Conservation (phyloP, 2,329 filamentous ascomycete species). For the Epichloe sibirici region DNA sequence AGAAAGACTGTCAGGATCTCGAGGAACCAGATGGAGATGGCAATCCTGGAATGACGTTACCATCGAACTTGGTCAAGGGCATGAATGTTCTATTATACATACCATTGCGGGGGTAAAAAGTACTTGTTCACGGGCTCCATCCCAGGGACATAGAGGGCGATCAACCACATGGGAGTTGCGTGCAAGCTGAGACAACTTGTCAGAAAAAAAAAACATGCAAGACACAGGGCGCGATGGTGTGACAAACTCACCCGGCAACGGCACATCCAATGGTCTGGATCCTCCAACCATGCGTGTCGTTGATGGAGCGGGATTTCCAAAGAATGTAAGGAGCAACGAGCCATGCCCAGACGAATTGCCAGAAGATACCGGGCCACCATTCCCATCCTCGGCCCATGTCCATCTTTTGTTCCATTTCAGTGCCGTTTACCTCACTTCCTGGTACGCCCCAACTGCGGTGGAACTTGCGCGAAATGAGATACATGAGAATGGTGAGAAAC, state of each 20-base stretch:
- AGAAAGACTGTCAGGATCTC: slow-evolving; percentile 51
- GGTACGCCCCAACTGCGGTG: slow-evolving; percentile 41
- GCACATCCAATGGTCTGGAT: slow-evolving; percentile 43
- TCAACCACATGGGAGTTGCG: slow-evolving; percentile 52
- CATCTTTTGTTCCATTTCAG: slow-evolving; percentile 32
- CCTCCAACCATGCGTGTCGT: slow-evolving; percentile 53
- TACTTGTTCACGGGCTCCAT: slow-evolving; percentile 27
- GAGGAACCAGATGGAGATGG: slow-evolving; percentile 45
- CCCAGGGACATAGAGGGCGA: slow-evolving; percentile 37
- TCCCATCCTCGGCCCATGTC: slow-evolving; percentile 44
- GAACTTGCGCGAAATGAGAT: slow-evolving; percentile 34
- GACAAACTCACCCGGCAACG: slow-evolving; percentile 25
- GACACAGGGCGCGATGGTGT: too few relatives aligned
- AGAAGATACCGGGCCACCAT: slow-evolving; percentile 51
- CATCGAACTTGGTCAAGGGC: slow-evolving; percentile 16
- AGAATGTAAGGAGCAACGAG: slow-evolving; percentile 28
- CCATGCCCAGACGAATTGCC: slow-evolving; percentile 51
- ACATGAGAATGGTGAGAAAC: slow-evolving; percentile 44
- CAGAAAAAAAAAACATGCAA: not conserved
- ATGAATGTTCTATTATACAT: slow-evolving; percentile 28
- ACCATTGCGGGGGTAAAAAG: slow-evolving; percentile 48
- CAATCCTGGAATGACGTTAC: slow-evolving; percentile 14
- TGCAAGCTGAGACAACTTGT: slow-evolving; percentile 32
- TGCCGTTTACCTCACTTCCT: slow-evolving; percentile 42
- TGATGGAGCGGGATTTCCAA: slow-evolving; percentile 47